phyloP scores from a whole-genome alignment of 2,329 filamentous ascomycete genomes.

The Cytospora leucostoma region DNA sequence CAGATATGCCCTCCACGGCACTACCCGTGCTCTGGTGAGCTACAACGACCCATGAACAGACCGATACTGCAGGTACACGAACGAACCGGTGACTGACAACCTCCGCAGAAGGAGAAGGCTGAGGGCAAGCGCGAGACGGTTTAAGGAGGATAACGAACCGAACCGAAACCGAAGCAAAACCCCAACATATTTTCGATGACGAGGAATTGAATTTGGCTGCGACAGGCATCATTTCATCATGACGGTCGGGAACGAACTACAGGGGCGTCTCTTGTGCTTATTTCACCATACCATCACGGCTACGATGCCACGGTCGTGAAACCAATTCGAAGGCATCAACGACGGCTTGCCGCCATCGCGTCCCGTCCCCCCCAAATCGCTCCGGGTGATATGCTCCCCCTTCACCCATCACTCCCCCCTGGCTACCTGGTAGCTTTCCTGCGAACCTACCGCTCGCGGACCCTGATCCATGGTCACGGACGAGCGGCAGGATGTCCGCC shows the following conservation, averaged over 20 bases:
- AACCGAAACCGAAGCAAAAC: constrained; percentile 31
- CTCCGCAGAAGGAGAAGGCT: constrained; percentile 86
- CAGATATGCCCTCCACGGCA: constrained; percentile 99
- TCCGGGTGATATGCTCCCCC: constrained; percentile 25
- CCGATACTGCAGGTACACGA: constrained; percentile 7
- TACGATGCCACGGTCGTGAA: constrained; percentile 25
- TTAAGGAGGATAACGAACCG: constrained; percentile 47
- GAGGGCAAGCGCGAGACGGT: constrained; percentile 91
- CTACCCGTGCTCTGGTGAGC: constrained; percentile 87
- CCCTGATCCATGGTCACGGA: not conserved
- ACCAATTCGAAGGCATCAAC: constrained; percentile 27
- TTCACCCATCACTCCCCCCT: constrained; percentile 3
- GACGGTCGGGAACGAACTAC: constrained; percentile 25
- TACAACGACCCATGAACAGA: constrained; percentile 8
- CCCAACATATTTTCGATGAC: constrained; percentile 19
- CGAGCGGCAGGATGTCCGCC: not conserved
- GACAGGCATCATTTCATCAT: constrained; percentile 21
- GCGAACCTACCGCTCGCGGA: not conserved
- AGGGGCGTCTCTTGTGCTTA: constrained; percentile 28
- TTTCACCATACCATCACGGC: constrained; percentile 20
- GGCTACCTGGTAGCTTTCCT: not conserved
- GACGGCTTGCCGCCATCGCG: constrained; percentile 6
- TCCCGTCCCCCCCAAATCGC: constrained; percentile 4
- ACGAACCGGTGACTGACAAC: constrained; percentile 16
- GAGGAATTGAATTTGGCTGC: constrained; percentile 22